Conservation (phyloP, 768 basidiomycete genomes). For the Tylopilus sp. region DNA sequence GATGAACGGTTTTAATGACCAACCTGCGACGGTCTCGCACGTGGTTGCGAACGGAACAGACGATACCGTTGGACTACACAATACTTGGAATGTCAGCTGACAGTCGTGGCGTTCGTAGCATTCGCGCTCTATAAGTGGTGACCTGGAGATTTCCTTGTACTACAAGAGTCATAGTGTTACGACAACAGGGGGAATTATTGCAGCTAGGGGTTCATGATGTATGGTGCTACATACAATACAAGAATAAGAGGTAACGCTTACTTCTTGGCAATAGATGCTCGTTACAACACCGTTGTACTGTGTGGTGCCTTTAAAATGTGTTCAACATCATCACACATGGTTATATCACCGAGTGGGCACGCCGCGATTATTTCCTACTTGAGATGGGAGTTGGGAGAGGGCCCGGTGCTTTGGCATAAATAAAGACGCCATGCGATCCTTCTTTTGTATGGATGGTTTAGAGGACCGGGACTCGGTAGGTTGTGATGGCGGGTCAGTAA, state of each 20-base stretch:
- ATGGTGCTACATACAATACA: conserved; percentile 15
- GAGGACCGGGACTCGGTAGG: conserved; percentile 30
- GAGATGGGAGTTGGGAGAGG: conserved; percentile 50
- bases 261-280: conserved; percentile 6
- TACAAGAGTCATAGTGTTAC: conserved; percentile 9
- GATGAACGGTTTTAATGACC: conserved; percentile 20
- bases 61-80: conserved; percentile 78
- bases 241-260: background rate
- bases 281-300: background rate
- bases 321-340: background rate
- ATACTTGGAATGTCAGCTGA: conserved; percentile 53
- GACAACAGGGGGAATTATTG: background rate
- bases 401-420: conserved; percentile 79
- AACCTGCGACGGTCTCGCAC: conserved; percentile 30
- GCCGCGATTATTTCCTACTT: conserved; percentile 20
- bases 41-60: conserved; percentile 60
- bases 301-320: background rate
- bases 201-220: conserved; percentile 10
- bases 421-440: conserved; percentile 55
- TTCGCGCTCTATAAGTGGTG: conserved; percentile 2
- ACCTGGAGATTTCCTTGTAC: background rate
- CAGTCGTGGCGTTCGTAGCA: background rate
- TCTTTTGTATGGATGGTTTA: conserved; percentile 47
- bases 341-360: conserved; percentile 22
- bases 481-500: conserved; percentile 17